Evolutionary conservation across 1,284 basidiomycete genomes (phyloP).

Genomic region (Rhodofomes roseus): DNA sequence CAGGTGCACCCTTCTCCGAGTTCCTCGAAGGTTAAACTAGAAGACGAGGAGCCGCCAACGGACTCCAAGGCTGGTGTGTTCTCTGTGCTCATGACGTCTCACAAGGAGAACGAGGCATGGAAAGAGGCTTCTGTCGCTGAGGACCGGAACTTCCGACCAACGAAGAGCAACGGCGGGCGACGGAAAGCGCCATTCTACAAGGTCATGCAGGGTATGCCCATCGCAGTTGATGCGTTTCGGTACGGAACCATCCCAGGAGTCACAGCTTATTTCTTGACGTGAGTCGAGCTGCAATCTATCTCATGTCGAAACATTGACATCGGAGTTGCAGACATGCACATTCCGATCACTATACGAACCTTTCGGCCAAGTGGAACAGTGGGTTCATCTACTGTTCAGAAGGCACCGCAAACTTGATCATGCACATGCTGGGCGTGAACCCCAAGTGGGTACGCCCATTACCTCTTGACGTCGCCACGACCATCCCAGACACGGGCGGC

Average conservation of each 20-base stretch:
- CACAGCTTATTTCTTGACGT: constrained; percentile 88
- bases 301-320: not conserved
- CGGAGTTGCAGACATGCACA: constrained; percentile 73
- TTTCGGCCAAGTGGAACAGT: constrained; percentile 82
- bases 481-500: constrained; percentile 81
- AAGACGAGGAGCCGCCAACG: not conserved
- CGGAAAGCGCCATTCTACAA: constrained; percentile 92
- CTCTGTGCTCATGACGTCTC: constrained; percentile 78
- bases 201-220: constrained; percentile 95
- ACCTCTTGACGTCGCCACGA: constrained; percentile 73
- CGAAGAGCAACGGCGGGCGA: constrained; percentile 51
- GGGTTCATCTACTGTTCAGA: constrained; percentile 96
- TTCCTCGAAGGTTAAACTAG: not conserved
- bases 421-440: constrained; percentile 87
- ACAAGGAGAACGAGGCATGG: constrained; percentile 81
- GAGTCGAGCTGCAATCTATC: constrained; percentile 20
- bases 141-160: constrained; percentile 43
- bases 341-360: constrained; percentile 91
- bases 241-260: constrained; percentile 90
- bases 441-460: constrained; percentile 84
- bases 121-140: constrained; percentile 66
- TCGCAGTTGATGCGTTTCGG: constrained; percentile 93
- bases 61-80: constrained; percentile 44
- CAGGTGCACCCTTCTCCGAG: constrained; percentile 3
- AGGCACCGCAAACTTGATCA: constrained; percentile 87